phyloP scores from a whole-genome alignment of 2,329 filamentous ascomycete genomes.

The Clonostachys byssicola region DNA sequence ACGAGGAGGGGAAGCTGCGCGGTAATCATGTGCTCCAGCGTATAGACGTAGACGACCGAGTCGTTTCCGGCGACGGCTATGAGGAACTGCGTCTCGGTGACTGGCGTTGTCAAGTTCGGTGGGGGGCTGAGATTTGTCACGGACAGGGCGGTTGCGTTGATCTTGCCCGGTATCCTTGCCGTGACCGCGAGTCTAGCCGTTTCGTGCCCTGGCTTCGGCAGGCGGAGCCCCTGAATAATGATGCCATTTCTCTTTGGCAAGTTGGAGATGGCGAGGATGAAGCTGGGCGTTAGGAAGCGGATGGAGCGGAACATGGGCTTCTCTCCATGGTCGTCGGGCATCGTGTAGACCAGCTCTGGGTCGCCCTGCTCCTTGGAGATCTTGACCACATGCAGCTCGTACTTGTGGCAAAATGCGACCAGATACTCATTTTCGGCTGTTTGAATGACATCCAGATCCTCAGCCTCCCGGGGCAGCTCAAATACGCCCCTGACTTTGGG shows the following conservation, averaged over 20 bases:
- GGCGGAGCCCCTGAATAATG: slow-evolving; percentile 50
- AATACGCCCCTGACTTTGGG: slow-evolving; percentile 44
- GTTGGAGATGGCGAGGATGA: slow-evolving; percentile 55
- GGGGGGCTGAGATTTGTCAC: slow-evolving; percentile 63
- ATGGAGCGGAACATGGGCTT: slow-evolving; percentile 53
- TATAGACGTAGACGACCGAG: slow-evolving; percentile 73
- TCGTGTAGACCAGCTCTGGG: slow-evolving; percentile 51
- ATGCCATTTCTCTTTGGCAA: slow-evolving; percentile 54
- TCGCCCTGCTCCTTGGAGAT: slow-evolving; percentile 44
- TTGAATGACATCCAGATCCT: slow-evolving; percentile 66
- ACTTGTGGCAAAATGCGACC: slow-evolving; percentile 74
- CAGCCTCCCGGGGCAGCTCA: slow-evolving; percentile 51
- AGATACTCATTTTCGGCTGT: slow-evolving; percentile 59
- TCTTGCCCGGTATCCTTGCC: slow-evolving; percentile 57
- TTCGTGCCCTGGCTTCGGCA: slow-evolving; percentile 31
- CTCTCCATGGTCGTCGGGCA: slow-evolving; percentile 40
- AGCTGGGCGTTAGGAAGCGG: slow-evolving; percentile 54
- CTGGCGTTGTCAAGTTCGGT: slow-evolving; percentile 39
- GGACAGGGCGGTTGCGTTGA: slow-evolving; percentile 75
- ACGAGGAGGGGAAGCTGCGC: slow-evolving; percentile 42
- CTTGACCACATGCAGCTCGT: slow-evolving; percentile 67
- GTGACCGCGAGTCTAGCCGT: slow-evolving; percentile 46
- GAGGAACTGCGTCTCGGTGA: slow-evolving; percentile 69
- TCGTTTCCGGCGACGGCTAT: slow-evolving; percentile 80
- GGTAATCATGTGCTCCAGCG: slow-evolving; percentile 62